phyloP scores from a whole-genome alignment of 169 alveolate species.

The Eimeria nieschulzi region DNA sequence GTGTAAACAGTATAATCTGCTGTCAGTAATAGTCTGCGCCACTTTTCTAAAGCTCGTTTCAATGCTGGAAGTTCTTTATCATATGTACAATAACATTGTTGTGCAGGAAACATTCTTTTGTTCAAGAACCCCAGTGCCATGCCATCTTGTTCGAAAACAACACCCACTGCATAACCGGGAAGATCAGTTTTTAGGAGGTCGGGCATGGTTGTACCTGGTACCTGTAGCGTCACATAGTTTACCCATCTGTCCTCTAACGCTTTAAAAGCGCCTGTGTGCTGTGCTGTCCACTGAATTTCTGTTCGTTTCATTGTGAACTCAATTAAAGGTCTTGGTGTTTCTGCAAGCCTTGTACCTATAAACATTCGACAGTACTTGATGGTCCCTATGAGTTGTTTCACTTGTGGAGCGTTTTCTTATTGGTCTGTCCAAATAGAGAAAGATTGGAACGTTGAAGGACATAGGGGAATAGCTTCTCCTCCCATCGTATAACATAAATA shows the following conservation, averaged over 20 bases:
- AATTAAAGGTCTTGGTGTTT: not conserved
- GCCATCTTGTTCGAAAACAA: not conserved
- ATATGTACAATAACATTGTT: not conserved
- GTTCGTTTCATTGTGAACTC: too few relatives aligned
- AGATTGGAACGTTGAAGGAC: too few relatives aligned
- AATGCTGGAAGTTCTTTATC: not conserved
- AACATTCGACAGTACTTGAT: not conserved
- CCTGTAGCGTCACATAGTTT: not conserved
- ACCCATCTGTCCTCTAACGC: not conserved
- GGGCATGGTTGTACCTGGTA: not conserved
- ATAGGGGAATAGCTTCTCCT: too few relatives aligned
- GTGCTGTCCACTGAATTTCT: not conserved
- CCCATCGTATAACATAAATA: too few relatives aligned
- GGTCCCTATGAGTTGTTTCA: not conserved
- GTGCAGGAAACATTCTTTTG: not conserved
- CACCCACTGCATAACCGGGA: not conserved
- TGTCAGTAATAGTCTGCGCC: not conserved
- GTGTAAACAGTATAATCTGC: not conserved
- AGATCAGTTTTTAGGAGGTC: not conserved
- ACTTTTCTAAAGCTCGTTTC: too few relatives aligned
- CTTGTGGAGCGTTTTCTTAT: not conserved
- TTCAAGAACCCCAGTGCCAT: not conserved
- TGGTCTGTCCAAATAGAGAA: not conserved
- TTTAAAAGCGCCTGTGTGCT: not conserved
- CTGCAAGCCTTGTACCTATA: not conserved